Evolutionary conservation across 805 yeast species (phyloP).

Genomic region (Nakazawaea sp.): DNA sequence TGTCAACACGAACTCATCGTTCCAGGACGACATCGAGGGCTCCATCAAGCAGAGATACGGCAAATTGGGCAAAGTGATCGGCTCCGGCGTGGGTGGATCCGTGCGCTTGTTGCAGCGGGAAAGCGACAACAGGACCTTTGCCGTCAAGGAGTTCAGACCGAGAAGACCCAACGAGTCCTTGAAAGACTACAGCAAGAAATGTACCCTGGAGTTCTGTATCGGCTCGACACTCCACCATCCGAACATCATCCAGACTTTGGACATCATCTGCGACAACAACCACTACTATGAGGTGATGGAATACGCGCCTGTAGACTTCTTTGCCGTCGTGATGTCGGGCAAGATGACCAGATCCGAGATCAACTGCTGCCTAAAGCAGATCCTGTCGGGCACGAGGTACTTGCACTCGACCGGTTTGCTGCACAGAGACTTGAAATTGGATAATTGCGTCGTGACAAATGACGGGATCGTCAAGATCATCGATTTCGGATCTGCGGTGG

Average conservation of each 20-base stretch:
- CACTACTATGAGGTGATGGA: constrained; percentile 82
- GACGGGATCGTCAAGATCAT: constrained; percentile 72
- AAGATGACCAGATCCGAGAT: constrained; percentile 76
- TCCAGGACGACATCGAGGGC: constrained; percentile 45
- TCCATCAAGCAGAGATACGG: constrained; percentile 58
- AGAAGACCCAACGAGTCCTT: constrained; percentile 62
- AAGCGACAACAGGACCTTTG: constrained; percentile 65
- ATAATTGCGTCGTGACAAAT: constrained; percentile 71
- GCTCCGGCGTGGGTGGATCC: constrained; percentile 86
- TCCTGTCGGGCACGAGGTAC: constrained; percentile 64
- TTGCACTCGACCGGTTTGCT: constrained; percentile 75
- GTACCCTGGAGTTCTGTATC: constrained; percentile 84
- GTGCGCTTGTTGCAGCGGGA: constrained; percentile 68
- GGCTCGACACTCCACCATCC: constrained; percentile 81
- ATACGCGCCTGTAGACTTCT: constrained; percentile 78
- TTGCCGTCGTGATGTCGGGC: constrained; percentile 84
- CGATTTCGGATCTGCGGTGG: constrained; percentile 82
- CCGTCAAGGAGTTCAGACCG: constrained; percentile 77
- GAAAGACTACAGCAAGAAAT: constrained; percentile 77
- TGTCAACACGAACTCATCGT: constrained; percentile 27
- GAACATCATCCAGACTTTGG: constrained; percentile 71
- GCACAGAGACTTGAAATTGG: constrained; percentile 76
- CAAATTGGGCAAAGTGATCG: constrained; percentile 64
- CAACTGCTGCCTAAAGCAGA: constrained; percentile 74
- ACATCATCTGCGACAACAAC: constrained; percentile 60